Evolutionary conservation across 306 rosid genomes (phyloP).

Genomic region (Corylus heterophylla): DNA sequence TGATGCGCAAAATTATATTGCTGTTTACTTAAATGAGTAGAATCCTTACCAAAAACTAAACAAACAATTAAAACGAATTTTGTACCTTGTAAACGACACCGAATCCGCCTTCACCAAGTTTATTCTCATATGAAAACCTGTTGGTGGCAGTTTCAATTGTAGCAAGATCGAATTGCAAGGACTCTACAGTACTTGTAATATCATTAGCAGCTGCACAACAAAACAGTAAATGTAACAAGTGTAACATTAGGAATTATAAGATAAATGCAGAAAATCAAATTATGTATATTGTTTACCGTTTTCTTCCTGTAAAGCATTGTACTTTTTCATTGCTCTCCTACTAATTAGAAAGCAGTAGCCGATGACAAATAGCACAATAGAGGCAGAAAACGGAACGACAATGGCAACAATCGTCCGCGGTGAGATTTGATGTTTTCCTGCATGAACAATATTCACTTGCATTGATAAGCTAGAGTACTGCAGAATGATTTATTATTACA

Average conservation of each 20-base stretch:
- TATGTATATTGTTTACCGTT: constrained; percentile 9
- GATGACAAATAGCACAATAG: not conserved
- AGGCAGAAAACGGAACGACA: constrained; percentile 22
- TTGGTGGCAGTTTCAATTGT: constrained; percentile 20
- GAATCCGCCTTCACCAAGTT: not conserved
- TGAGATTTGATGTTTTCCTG: constrained; percentile 26
- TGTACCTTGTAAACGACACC: not conserved
- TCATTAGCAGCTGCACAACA: constrained; percentile 9
- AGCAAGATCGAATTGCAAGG: constrained; percentile 33
- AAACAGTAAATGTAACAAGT: not conserved
- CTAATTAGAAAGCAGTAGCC: constrained; percentile 15
- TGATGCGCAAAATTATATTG: no score
- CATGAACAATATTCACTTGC: not conserved
- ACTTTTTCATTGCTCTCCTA: constrained; percentile 14
- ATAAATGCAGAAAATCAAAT: no score
- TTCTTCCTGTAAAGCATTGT: constrained; percentile 3
- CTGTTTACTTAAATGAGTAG: not conserved
- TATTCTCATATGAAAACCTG: not conserved
- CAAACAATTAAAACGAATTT: not conserved
- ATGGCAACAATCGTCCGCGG: constrained; percentile 16
- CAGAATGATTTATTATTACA: no score
- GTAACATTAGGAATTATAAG: no score
- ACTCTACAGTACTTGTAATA: constrained; percentile 12
- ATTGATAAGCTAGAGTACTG: no score
- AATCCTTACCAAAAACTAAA: not conserved